Evolutionary conservation across 2,329 filamentous ascomycete genomes (phyloP).

Genomic region (Endocalyx cinctus): DNA sequence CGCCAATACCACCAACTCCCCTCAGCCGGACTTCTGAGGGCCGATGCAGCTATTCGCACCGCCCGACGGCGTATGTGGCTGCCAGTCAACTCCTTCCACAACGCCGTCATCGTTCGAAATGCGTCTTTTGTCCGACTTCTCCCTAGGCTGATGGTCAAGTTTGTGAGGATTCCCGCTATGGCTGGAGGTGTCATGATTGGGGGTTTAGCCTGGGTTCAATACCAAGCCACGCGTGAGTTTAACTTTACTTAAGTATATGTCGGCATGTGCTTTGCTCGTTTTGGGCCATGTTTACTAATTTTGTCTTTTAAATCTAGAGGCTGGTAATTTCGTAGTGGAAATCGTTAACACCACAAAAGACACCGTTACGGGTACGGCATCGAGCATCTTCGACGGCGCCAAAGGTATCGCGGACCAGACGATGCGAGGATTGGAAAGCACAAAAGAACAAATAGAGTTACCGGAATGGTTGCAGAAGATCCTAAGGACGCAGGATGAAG

Average conservation of each 20-base stretch:
- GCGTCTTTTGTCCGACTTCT: constrained; percentile 63
- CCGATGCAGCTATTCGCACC: constrained; percentile 58
- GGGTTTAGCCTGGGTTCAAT: constrained; percentile 87
- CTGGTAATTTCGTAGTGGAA: constrained; percentile 55
- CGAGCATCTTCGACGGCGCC: constrained; percentile 65
- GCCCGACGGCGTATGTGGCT: constrained; percentile 67
- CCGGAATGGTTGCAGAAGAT: constrained; percentile 77
- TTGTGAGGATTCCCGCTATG: constrained; percentile 81
- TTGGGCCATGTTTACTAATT: neutral
- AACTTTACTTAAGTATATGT: no score
- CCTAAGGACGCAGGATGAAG: constrained; percentile 56
- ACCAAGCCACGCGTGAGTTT: constrained; percentile 89
- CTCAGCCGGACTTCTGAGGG: constrained; percentile 63
- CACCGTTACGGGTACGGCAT: constrained; percentile 63
- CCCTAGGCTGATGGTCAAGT: constrained; percentile 86
- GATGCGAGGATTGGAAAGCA: constrained; percentile 74
- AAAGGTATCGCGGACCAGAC: constrained; percentile 76
- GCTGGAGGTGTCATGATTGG: constrained; percentile 86
- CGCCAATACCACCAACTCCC: constrained; percentile 65
- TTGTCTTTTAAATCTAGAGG: constrained; percentile 30
- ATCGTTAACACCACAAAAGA: constrained; percentile 71
- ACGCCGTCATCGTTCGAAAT: constrained; percentile 62
- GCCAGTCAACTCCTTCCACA: constrained; percentile 80
- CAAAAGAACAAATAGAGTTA: constrained; percentile 67
- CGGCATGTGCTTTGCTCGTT: constrained; percentile 29